Base-by-base conservation (phyloP, 441 rosid genomes). In the Flueggea neowawraea region DNA sequence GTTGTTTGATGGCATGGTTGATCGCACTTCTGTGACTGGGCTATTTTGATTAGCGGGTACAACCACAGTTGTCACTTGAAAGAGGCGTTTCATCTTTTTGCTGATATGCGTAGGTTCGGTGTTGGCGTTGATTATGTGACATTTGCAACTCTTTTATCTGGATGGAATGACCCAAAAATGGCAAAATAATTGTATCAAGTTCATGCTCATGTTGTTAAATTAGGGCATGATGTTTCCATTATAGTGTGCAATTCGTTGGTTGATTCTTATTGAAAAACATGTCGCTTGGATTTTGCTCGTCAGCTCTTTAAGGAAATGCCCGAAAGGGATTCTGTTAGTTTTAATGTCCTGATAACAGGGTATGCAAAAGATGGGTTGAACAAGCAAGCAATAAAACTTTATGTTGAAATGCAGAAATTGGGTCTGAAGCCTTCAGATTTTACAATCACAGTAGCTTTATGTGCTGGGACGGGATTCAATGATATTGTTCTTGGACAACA, bases 31-130 rank as follows among this genome's bases (percentile, higher is more conserved):
- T n/a, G 94, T 90, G 10, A 73, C 94, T 0, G 97, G 96, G 90
- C 98, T 22, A 83, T 86, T 63, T 64, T 92, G 78, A 81, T 90
- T 61, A 94, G 90, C 4, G 92, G 87, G 54, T 88, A 86, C 72
- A 66, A 79, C 11, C 75, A 73, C 57, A 64, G 66, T 54, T 68
- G 73, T 67, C 79, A 58, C 31, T 80, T 80, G 55, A 22, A 52
- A n/a, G 86, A 82, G 70, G 92, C 90, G 15, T 86, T 86, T 50
- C 47, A 74, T 72, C 75, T 93, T 67, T 88, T 86, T 8, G 65
- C 67, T 43, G 73, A 72, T 22, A 90, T 90, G 97, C 69, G 71
- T 54, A 70, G 81, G 66, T 64, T 43, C 31, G 80, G 73, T 11
- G 66, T 69, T 1, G 72, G 58, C 57, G 84, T 88, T 16, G 98